A percentile compares a stretch with the other conserved stretches of the same genome.
Conservation (phyloP, 2,329 filamentous ascomycete species). For the Clonostachys solani region DNA sequence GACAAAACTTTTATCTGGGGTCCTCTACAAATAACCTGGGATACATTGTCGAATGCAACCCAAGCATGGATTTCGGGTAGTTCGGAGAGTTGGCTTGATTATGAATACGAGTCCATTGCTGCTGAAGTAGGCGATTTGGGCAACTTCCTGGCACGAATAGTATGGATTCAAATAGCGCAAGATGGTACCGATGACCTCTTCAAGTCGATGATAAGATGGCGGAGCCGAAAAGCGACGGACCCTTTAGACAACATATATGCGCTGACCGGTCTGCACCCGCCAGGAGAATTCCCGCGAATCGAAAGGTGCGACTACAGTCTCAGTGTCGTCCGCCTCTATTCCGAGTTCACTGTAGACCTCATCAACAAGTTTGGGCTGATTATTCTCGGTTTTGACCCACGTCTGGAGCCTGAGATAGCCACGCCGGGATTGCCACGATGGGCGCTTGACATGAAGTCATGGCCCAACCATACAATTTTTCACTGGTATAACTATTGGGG, state of each 20-base stretch:
- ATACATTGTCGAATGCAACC: slow-evolving; percentile 13
- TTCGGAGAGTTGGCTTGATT: slow-evolving; percentile 12
- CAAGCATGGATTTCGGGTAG: slow-evolving; percentile 18
- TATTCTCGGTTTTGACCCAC: slow-evolving; percentile 4
- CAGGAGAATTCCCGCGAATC: slow-evolving; percentile 1
- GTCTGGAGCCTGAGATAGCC: slow-evolving; percentile 4
- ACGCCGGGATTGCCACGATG: slow-evolving; percentile 6
- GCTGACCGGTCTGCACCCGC: slow-evolving; percentile 2
- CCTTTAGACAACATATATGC: slow-evolving; percentile 6
- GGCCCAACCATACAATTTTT: slow-evolving; percentile 4
- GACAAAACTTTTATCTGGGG: slow-evolving; percentile 18
- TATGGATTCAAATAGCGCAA: slow-evolving; percentile 16
- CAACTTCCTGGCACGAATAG: neutral
- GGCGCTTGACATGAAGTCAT: slow-evolving; percentile 4
- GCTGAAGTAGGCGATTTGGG: slow-evolving; percentile 9
- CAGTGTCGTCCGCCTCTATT: slow-evolving; percentile 2
- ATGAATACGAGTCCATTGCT: too few species aligned
- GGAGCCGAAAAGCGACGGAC: slow-evolving; percentile 6
- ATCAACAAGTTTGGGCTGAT: slow-evolving; percentile 5
- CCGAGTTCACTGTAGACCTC: slow-evolving; percentile 5
- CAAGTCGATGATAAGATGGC: neutral
- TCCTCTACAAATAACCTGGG: slow-evolving; percentile 11
- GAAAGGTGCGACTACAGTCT: slow-evolving; percentile 6
- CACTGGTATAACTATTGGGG: neutral
- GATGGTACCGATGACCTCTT: slow-evolving; percentile 15